A percentile compares a stretch with the other conserved stretches of the same genome.
These are phyloP conservation scores for Hevea brasiliensis DNA, from an alignment of 345 rosid genomes.

Conservation along the genomic window DNA sequence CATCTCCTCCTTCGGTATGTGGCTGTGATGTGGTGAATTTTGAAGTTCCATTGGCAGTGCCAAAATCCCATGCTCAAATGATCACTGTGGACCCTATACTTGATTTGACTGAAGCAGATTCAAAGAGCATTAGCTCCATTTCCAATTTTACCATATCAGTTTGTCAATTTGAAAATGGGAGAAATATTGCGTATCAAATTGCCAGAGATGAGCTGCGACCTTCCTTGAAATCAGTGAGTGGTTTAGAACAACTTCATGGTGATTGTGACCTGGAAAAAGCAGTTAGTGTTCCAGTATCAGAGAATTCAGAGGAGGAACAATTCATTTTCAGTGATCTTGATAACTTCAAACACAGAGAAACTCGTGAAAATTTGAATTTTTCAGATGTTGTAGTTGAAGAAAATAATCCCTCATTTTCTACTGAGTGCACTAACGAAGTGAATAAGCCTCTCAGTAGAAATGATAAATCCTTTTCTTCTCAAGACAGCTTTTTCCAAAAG, in stretches of 20 bases:
- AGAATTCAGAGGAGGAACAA: constrained; percentile 67
- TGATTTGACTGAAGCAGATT: constrained; percentile 27
- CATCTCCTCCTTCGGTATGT: constrained; percentile 16
- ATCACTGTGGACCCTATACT: constrained; percentile 25
- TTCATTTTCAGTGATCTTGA: constrained; percentile 68
- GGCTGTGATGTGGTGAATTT: constrained; percentile 21
- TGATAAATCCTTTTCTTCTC: constrained; percentile 29
- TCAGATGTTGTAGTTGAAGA: constrained; percentile 31
- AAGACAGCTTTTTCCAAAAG: constrained; percentile 23
- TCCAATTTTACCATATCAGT: constrained; percentile 27
- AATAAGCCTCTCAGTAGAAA: constrained; percentile 18
- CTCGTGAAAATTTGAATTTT: constrained; percentile 23
- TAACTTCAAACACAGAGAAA: constrained; percentile 34
- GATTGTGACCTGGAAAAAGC: constrained; percentile 30
- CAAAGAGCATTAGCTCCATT: constrained; percentile 9
- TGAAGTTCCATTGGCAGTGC: constrained; percentile 13
- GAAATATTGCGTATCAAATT: constrained; percentile 10
- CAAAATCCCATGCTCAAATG: constrained; percentile 24
- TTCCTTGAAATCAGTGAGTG: constrained; percentile 23
- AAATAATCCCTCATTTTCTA: constrained; percentile 19
- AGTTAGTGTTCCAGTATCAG: constrained; percentile 32
- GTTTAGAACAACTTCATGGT: constrained; percentile 22
- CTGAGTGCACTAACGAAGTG: constrained; percentile 22
- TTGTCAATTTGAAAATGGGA: constrained; percentile 30
- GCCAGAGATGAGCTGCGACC: constrained; percentile 18